Evolutionary conservation across 1,139 yeast species (phyloP).

Genomic region (Pneumocystis carinii): DNA sequence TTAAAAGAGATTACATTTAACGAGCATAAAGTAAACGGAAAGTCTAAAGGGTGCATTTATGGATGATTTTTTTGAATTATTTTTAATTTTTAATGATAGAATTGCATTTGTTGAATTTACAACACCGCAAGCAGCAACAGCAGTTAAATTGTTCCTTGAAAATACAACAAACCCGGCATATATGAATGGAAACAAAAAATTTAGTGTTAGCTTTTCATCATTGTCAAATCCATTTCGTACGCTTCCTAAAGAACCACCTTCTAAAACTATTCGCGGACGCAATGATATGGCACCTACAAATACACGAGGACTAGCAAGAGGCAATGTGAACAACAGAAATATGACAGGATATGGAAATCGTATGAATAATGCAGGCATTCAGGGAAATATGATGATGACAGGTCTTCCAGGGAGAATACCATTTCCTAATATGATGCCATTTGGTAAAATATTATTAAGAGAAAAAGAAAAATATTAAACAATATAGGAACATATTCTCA

Average conservation of each 20-base stretch:
- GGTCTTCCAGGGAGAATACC: conserved; percentile 8
- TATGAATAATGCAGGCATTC: neutral
- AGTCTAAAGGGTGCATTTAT: conserved; percentile 20
- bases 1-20: conserved; percentile 20
- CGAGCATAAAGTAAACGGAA: conserved; percentile 24
- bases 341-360: neutral
- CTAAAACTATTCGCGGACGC: conserved; percentile 6
- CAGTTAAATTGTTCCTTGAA: conserved; percentile 10
- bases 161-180: conserved; percentile 2
- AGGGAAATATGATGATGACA: conserved; percentile 9
- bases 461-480: neutral
- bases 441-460: conserved; percentile 4
- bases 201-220: conserved; percentile 12
- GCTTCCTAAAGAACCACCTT: conserved; percentile 15
- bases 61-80: neutral
- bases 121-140: conserved; percentile 15
- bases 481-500: conserved; percentile 2
- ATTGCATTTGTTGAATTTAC: conserved; percentile 13
- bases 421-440: conserved; percentile 3
- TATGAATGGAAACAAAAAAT: conserved; percentile 3
- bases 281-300: conserved; percentile 4
- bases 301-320: conserved; percentile 6
- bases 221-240: conserved; percentile 16
- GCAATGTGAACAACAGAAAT: conserved; percentile 4
- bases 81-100: conserved; percentile 4